These are phyloP conservation scores for Tephrocybe sp. DNA, from an alignment of 768 basidiomycete genomes.

Conservation along the genomic window DNA sequence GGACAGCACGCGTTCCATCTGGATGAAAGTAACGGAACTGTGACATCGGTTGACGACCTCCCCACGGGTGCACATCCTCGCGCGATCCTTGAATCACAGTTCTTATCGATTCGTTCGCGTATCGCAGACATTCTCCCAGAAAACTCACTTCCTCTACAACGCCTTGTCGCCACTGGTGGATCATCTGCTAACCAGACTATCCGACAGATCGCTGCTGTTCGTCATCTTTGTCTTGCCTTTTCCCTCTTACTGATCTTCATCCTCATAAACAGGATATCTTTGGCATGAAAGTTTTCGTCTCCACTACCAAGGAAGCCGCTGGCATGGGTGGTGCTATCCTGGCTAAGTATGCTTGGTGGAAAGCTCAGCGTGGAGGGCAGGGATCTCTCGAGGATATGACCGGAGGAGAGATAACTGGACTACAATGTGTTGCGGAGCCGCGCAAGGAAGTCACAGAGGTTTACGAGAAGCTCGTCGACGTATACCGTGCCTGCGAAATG, in stretches of 20 bases:
- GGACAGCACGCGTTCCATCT: conserved; percentile 67
- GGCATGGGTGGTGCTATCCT: conserved; percentile 70
- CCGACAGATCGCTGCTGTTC: conserved; percentile 64
- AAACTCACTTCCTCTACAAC: conserved; percentile 50
- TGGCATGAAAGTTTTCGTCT: conserved; percentile 68
- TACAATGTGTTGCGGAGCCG: conserved; percentile 64
- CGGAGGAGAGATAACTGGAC: conserved; percentile 43
- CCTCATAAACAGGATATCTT: conserved; percentile 57
- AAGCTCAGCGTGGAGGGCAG: conserved; percentile 31
- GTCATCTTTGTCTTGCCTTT: conserved; percentile 12
- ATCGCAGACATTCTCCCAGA: conserved; percentile 65
- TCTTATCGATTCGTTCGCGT: conserved; percentile 76
- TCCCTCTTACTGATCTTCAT: neutral
- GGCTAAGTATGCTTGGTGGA: conserved; percentile 74
- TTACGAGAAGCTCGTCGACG: conserved; percentile 52
- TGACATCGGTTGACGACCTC: conserved; percentile 31
- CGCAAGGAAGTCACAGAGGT: conserved; percentile 36
- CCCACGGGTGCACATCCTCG: conserved; percentile 57
- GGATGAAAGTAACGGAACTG: conserved; percentile 19
- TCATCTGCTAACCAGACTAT: conserved; percentile 72
- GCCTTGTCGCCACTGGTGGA: conserved; percentile 78
- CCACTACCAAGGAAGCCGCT: conserved; percentile 65
- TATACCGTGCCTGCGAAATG: conserved; percentile 58
- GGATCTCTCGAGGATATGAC: conserved; percentile 68
- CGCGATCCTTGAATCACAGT: conserved; percentile 81